These are phyloP conservation scores for Trypanosoma scelopori DNA, from an alignment of 208 protist species.

Conservation along the genomic window DNA sequence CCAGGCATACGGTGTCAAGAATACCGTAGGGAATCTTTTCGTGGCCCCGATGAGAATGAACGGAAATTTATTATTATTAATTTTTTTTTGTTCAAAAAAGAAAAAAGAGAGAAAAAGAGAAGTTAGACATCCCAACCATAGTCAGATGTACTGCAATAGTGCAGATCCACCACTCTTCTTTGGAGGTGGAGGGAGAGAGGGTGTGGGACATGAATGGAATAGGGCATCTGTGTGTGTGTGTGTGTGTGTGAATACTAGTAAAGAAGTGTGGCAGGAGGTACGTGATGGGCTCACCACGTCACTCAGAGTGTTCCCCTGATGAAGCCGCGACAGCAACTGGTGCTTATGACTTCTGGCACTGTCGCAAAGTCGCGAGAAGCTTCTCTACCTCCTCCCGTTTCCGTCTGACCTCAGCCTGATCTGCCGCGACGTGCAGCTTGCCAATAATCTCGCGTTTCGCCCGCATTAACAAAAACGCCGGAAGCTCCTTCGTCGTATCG, in stretches of 20 bases:
- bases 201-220: neutral
- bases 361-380: slow-evolving; percentile 31
- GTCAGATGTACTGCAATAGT: no score
- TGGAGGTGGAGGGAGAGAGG: slow-evolving; percentile 3
- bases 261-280: no score
- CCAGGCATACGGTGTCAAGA: no score
- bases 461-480: slow-evolving; percentile 69
- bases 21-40: no score
- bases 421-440: slow-evolving; percentile 61
- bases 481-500: slow-evolving; percentile 69
- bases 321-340: no score
- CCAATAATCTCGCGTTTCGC: slow-evolving; percentile 74
- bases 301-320: no score
- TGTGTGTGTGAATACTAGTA: no score
- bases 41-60: neutral
- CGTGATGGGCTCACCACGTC: no score
- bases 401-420: slow-evolving; percentile 62
- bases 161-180: neutral
- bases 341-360: neutral
- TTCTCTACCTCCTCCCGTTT: slow-evolving; percentile 62
- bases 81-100: no score
- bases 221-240: no score
- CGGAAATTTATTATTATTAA: no score
- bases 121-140: neutral
- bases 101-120: slow-evolving; percentile 15